Evolutionary conservation across 2,329 filamentous ascomycete genomes (phyloP), one percentile per base, ranked within the genome.

Genomic region (Metarhizium rileyi): DNA sequence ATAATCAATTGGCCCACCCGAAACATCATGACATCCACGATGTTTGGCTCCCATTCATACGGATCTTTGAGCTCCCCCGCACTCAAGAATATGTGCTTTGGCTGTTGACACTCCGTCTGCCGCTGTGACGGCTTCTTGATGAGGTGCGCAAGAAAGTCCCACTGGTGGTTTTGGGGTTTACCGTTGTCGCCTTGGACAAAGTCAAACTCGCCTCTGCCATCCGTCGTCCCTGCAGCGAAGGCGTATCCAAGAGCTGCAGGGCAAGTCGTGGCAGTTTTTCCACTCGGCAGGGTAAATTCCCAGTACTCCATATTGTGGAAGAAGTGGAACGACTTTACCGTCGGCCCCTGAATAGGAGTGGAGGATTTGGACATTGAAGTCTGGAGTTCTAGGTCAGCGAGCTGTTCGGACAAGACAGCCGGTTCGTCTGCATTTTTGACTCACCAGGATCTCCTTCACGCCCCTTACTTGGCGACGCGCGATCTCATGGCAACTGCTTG

Each of bases 221-320:
- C 91, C 0, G 88, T 87, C 0, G 91, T 97, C 10, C 91, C 91
- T 1, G 87, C 91, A 0, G 91, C 91, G 63, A 97, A 97, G 0
- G 87, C 90, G 63, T 93, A 95, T 5, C 91, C 91, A 52, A 97
- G 71, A 0, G 90, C 89, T 0, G 90, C 90, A 3, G 90, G 84
- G 58, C 91, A 97, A 0, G 90, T 95, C 46, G 70, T 74, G 6
- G 83, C 86, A 27, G 69, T 68, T 3, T 80, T 81, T 42, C 87
- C 86, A 57, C 95, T 89, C 0, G 83, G 77, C 1, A 90, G 80
- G 2, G 70, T 66, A 61, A 96, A 95, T 1, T 75, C 76, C 63
- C 83, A 93, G 58, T 79, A 80, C 5, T 83, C 80, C 73, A 96
- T 84, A 63, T 96, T 80, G 53, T 88, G 81, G 63, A 90, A 96